A percentile compares a stretch with the other conserved stretches of the same genome.
Conservation (phyloP, 108 stramenopile species). For the Nannochloropsis oceanica region DNA sequence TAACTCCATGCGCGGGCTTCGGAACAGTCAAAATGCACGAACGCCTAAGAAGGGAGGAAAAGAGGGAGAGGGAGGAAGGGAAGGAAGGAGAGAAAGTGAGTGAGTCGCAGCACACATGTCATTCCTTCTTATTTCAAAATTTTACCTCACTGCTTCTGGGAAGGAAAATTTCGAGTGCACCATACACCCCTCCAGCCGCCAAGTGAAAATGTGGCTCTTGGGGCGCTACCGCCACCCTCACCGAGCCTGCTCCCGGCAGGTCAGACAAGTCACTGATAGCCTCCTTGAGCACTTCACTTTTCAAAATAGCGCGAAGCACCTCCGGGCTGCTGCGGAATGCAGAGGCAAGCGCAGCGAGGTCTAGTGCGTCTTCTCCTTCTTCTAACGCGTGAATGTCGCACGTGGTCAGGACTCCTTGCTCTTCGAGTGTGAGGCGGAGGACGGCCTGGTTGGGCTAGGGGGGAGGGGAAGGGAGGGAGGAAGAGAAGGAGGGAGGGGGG, state of each 20-base stretch:
- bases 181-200: constrained; percentile 3
- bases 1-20: constrained; percentile 17
- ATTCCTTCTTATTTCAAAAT: background rate
- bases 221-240: constrained; percentile 13
- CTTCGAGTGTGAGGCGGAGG: constrained; percentile 33
- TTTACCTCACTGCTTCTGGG: background rate
- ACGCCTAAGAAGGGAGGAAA: constrained; percentile 26
- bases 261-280: constrained; percentile 30
- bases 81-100: background rate
- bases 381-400: constrained; percentile 25
- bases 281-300: constrained; percentile 30
- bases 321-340: constrained; percentile 21
- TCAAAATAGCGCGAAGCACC: constrained; percentile 21
- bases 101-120: background rate
- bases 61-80: background rate
- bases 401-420: constrained; percentile 35
- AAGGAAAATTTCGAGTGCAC: background rate
- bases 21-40: constrained; percentile 26
- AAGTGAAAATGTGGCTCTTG: constrained; percentile 18
- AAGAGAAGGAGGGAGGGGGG: no score
- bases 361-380: constrained; percentile 30
- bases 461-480: no score
- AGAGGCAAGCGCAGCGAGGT: constrained; percentile 29
- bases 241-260: constrained; percentile 23
- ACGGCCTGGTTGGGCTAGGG: constrained; percentile 9